Evolutionary conservation across 495 filamentous ascomycete species (phyloP).

Genomic region (Trichodelitschia bisporula): DNA sequence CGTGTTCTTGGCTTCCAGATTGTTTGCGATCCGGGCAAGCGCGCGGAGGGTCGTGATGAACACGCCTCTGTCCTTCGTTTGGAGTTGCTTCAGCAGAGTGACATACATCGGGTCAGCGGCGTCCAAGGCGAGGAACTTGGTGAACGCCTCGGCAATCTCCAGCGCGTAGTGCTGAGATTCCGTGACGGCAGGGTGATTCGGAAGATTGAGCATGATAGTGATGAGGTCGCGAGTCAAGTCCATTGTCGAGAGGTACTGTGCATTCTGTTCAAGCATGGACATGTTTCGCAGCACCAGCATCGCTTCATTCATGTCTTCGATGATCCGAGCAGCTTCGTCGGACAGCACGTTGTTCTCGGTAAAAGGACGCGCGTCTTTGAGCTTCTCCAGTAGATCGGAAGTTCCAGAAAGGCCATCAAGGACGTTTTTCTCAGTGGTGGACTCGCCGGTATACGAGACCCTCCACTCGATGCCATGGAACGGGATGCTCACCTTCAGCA

Average conservation of each 20-base stretch:
- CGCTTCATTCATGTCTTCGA: slow-evolving; percentile 64
- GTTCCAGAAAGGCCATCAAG: slow-evolving; percentile 63
- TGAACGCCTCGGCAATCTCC: slow-evolving; percentile 80
- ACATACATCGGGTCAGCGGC: slow-evolving; percentile 51
- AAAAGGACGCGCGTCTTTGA: slow-evolving; percentile 25
- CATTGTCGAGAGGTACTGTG: slow-evolving; percentile 45
- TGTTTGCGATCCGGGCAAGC: slow-evolving; percentile 69
- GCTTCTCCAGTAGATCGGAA: slow-evolving; percentile 41
- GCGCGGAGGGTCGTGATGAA: slow-evolving; percentile 66
- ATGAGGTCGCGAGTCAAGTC: slow-evolving; percentile 57
- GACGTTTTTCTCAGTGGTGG: slow-evolving; percentile 23
- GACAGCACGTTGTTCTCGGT: slow-evolving; percentile 48
- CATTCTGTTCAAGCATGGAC: slow-evolving; percentile 74
- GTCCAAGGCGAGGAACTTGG: slow-evolving; percentile 48
- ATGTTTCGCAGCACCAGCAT: slow-evolving; percentile 80
- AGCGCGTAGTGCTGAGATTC: slow-evolving; percentile 82
- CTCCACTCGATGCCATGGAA: slow-evolving; percentile 70
- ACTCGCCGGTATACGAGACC: slow-evolving; percentile 29
- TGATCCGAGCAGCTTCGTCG: slow-evolving; percentile 34
- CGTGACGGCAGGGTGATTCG: slow-evolving; percentile 42
- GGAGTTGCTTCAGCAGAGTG: slow-evolving; percentile 43
- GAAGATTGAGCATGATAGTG: slow-evolving; percentile 55
- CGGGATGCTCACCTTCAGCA: slow-evolving; percentile 43
- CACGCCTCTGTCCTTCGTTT: slow-evolving; percentile 58
- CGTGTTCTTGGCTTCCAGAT: slow-evolving; percentile 42